A percentile compares a stretch with the other conserved stretches of the same genome.
Evolutionary conservation across 805 yeast species (phyloP).

Genomic region (Spathaspora sp.): DNA sequence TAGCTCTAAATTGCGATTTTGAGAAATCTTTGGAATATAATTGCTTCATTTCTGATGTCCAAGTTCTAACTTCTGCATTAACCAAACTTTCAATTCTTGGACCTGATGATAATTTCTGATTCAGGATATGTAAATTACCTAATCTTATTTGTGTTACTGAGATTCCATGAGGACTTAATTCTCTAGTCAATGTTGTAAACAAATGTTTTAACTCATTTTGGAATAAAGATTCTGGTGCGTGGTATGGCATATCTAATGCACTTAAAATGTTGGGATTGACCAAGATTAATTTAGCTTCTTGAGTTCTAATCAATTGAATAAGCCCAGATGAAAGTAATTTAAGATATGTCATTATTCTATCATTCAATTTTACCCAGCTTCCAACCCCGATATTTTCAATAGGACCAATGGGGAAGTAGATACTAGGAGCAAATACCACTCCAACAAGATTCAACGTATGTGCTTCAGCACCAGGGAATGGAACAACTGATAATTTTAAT

Average conservation of each 20-base stretch:
- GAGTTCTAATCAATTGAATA: slow-evolving; percentile 48
- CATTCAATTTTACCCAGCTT: slow-evolving; percentile 51
- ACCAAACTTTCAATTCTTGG: slow-evolving; percentile 21
- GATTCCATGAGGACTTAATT: slow-evolving; percentile 30
- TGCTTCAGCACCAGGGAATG: slow-evolving; percentile 56
- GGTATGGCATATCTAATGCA: slow-evolving; percentile 54
- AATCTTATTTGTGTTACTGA: slow-evolving; percentile 37
- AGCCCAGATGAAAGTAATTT: slow-evolving; percentile 54
- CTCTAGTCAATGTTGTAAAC: slow-evolving; percentile 33
- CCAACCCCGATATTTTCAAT: slow-evolving; percentile 50
- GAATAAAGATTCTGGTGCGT: slow-evolving; percentile 59
- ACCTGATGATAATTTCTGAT: slow-evolving; percentile 14
- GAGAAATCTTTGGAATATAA: slow-evolving; percentile 31
- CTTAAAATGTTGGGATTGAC: slow-evolving; percentile 56
- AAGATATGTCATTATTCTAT: slow-evolving; percentile 46
- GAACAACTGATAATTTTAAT: slow-evolving; percentile 51
- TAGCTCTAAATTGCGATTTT: slow-evolving; percentile 24
- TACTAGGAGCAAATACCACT: slow-evolving; percentile 66
- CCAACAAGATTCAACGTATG: slow-evolving; percentile 59
- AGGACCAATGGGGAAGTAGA: slow-evolving; percentile 66
- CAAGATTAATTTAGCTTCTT: slow-evolving; percentile 47
- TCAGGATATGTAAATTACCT: slow-evolving; percentile 36
- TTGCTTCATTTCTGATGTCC: slow-evolving; percentile 32
- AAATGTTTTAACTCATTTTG: slow-evolving; percentile 40
- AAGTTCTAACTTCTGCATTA: slow-evolving; percentile 35